Evolutionary conservation across 345 rosid species (phyloP).

Genomic region (Salix suchowensis): DNA sequence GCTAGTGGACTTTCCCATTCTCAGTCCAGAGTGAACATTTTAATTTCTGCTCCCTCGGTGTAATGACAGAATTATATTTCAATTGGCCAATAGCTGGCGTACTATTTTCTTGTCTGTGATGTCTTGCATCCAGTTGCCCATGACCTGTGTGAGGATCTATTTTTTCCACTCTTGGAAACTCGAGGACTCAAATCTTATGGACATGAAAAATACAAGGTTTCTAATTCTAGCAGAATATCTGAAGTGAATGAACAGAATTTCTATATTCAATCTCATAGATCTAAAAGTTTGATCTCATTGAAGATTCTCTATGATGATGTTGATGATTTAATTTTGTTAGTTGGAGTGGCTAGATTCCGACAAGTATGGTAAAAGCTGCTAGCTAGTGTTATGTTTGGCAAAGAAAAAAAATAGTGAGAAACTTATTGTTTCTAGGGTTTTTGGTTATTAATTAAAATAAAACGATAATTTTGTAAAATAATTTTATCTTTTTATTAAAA

Average conservation of each 20-base stretch:
- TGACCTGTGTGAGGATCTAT: background rate
- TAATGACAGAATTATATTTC: background rate
- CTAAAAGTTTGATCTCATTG: too few relatives aligned
- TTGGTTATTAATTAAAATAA: too few relatives aligned
- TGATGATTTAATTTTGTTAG: too few relatives aligned
- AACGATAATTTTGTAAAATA: too few relatives aligned
- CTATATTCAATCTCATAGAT: background rate
- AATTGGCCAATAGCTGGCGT: background rate
- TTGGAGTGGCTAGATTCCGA: too few relatives aligned
- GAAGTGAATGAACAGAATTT: background rate
- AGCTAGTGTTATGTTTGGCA: too few relatives aligned
- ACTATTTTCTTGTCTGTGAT: background rate
- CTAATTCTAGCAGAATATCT: background rate
- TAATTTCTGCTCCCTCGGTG: background rate
- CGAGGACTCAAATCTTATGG: background rate
- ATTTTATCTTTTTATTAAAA: too few relatives aligned
- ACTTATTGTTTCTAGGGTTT: too few relatives aligned
- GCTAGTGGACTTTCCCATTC: background rate
- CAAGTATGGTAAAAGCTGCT: too few relatives aligned
- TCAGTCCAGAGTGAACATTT: background rate
- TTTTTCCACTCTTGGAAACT: background rate
- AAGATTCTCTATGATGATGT: too few relatives aligned
- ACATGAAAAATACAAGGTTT: background rate
- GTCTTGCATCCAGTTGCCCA: background rate
- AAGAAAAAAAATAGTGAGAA: fast-evolving